Evolutionary conservation across 2,329 filamentous ascomycete genomes (phyloP), one percentile per base, ranked within the genome.

Genomic region (Venturia effusa): DNA sequence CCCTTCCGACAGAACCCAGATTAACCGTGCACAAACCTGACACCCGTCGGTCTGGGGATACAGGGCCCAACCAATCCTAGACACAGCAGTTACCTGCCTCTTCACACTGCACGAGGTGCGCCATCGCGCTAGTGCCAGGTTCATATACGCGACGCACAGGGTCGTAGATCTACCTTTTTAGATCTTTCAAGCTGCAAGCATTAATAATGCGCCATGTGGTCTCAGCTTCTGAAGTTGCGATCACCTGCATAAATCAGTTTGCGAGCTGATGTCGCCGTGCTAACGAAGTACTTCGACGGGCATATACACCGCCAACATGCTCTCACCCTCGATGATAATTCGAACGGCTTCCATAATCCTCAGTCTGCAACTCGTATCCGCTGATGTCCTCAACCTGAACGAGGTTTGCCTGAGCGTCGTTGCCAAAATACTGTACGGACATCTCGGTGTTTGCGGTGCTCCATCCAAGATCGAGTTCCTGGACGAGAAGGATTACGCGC

Each of bases 401-500:
- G 59, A 60, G 7, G 59, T 60, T 10, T 60, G 59, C n/a, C 59
- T 60, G 15, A 60, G 22, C 10, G 22, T 11, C 7, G 6, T 41
- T 22, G 10, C 59, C 11, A 40, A 41, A 40, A 60, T 60, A 8
- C 59, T 60, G 1, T 60, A 60, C 11, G 40, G 59, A 22, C 59
- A 60, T 37, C 59, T 60, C 8, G 59, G 59, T 39, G n/a, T 60
- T 1, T 60, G 59, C 40, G 59, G 59, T 32, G 59, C 59, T 17
- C 59, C 59, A 19, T 27, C 59, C 13, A 60, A 60, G 30, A 24
- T 40, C 37, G 22, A 34, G 51, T 60, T 60, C 15, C 27, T 43
- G 1, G 59, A 60, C 39, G 40, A 40, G 24, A 22, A 60, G 15
- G 37, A 60, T 32, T 60, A 60, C 37, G 34, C 59, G 15, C 59